These are phyloP conservation scores for Narthecium ossifragum DNA, from an alignment of 106 monocot genomes.

Conservation along the genomic window DNA sequence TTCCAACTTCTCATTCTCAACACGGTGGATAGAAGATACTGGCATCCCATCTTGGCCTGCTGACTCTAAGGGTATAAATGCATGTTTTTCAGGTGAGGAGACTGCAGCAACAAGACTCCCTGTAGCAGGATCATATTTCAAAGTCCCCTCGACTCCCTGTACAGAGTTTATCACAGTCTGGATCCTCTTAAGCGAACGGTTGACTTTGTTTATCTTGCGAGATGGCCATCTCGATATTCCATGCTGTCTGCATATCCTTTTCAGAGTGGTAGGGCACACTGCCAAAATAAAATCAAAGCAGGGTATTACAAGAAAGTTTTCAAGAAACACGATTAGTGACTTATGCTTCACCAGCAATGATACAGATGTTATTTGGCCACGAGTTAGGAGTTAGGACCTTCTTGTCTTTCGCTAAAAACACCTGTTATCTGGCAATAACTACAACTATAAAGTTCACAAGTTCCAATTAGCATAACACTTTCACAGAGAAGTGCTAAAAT, in stretches of 20 bases:
- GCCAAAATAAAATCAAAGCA: too few relatives aligned
- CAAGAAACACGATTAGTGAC: too few relatives aligned
- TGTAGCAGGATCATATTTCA: conserved; percentile 74
- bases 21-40: conserved; percentile 7
- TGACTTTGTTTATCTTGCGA: conserved; percentile 97
- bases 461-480: too few relatives aligned
- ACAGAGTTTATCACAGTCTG: conserved; percentile 88
- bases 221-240: conserved; percentile 97
- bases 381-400: too few relatives aligned
- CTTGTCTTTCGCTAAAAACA: too few relatives aligned
- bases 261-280: conserved; percentile 96
- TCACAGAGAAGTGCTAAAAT: background rate
- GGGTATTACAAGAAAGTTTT: too few relatives aligned
- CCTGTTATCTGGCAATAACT: too few relatives aligned
- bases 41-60: conserved; percentile 1
- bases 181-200: conserved; percentile 81
- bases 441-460: too few relatives aligned
- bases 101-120: conserved; percentile 70
- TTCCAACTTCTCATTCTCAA: conserved; percentile 26
- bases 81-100: conserved; percentile 22
- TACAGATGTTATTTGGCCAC: too few relatives aligned
- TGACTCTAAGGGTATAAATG: background rate
- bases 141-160: conserved; percentile 80
- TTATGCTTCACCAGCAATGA: too few relatives aligned
- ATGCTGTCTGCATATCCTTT: conserved; percentile 91